phyloP scores from a whole-genome alignment of 805 yeast species.

The Pichia californica region DNA sequence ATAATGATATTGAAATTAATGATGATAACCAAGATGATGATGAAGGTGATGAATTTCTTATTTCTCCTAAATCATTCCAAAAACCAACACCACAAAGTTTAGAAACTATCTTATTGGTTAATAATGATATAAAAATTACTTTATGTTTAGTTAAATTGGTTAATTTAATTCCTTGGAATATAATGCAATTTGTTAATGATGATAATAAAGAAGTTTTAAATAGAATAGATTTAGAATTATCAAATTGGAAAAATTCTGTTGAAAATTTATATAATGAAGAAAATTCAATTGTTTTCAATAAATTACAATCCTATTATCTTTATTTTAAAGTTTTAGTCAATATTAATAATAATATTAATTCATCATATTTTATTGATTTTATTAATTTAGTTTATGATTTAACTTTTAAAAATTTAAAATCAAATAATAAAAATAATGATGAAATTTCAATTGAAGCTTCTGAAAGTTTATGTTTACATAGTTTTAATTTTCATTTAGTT shows the following conservation, averaged over 20 bases:
- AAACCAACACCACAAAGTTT: conserved; percentile 28
- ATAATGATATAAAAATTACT: conserved; percentile 30
- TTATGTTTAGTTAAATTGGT: conserved; percentile 29
- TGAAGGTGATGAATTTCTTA: too few species aligned
- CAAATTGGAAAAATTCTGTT: conserved; percentile 22
- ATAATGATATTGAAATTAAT: too few species aligned
- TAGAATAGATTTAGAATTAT: conserved; percentile 20
- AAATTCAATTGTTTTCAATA: conserved; percentile 19
- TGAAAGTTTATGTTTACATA: conserved; percentile 24
- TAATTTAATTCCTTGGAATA: conserved; percentile 26
- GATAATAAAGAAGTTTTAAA: conserved; percentile 14
- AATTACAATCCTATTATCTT: conserved; percentile 26
- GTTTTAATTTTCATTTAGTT: conserved; percentile 28
- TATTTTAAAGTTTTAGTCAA: conserved; percentile 25
- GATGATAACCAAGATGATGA: too few species aligned
- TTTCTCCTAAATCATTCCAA: too few species aligned
- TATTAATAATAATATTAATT: conserved; percentile 15
- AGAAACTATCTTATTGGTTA: conserved; percentile 29
- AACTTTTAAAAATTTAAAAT: conserved; percentile 14
- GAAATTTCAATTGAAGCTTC: conserved; percentile 20
- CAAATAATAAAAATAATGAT: conserved; percentile 3
- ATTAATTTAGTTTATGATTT: conserved; percentile 21
- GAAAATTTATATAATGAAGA: conserved; percentile 19
- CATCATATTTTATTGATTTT: conserved; percentile 18
- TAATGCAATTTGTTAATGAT: conserved; percentile 18